Conservation (phyloP, 73 alveolate species). For the Paramecium bursaria region DNA sequence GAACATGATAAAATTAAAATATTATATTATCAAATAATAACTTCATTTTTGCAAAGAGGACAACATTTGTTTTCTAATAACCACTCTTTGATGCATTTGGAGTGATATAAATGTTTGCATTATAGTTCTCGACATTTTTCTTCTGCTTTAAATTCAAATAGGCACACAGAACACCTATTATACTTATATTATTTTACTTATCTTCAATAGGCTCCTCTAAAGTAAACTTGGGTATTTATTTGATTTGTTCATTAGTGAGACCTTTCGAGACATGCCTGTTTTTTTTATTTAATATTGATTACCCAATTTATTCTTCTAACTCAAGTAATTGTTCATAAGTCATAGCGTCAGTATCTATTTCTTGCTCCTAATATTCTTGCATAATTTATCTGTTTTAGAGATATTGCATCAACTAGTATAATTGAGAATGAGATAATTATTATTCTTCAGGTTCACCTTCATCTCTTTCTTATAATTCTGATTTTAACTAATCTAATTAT, state of each 20-base stretch:
- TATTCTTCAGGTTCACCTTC: not conserved
- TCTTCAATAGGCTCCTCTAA: slow-evolving; percentile 31
- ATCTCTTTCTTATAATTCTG: slow-evolving; percentile 39
- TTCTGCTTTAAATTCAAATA: slow-evolving; percentile 47
- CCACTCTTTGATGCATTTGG: slow-evolving; percentile 41
- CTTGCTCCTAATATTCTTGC: slow-evolving; percentile 45
- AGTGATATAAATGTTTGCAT: slow-evolving; percentile 54
- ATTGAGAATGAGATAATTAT: not conserved
- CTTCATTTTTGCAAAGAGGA: slow-evolving; percentile 47
- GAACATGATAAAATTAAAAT: too few species aligned
- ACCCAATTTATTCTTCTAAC: slow-evolving; percentile 60
- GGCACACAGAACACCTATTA: slow-evolving; percentile 49
- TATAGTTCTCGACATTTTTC: slow-evolving; percentile 38
- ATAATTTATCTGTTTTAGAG: slow-evolving; percentile 36
- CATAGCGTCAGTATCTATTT: slow-evolving; percentile 57
- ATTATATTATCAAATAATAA: too few species aligned
- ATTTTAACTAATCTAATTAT: slow-evolving; percentile 2
- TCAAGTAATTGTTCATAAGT: slow-evolving; percentile 52
- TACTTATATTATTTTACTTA: not conserved
- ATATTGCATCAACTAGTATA: slow-evolving; percentile 48
- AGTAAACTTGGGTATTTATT: slow-evolving; percentile 16
- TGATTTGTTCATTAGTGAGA: not conserved
- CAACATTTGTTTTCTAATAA: slow-evolving; percentile 13
- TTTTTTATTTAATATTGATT: slow-evolving; percentile 5
- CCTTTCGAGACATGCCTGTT: slow-evolving; percentile 53